phyloP scores from a whole-genome alignment of 495 filamentous ascomycete genomes.

The Xylaria sp. region DNA sequence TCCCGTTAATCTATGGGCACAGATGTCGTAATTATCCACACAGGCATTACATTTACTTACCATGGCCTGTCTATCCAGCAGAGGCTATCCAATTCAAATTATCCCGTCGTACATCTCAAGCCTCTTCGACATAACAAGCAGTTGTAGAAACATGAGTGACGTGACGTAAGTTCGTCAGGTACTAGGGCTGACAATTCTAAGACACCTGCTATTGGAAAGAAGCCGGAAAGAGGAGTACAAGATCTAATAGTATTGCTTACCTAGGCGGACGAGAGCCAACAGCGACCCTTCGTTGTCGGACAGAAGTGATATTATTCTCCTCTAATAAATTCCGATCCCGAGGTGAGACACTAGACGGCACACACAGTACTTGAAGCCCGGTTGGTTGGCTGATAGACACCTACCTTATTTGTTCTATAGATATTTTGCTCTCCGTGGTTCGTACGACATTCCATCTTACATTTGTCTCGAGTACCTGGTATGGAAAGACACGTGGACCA shows the following conservation, averaged over 20 bases:
- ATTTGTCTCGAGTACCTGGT: background rate
- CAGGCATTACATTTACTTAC: background rate
- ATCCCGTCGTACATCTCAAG: background rate
- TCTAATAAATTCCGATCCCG: background rate
- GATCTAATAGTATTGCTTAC: conserved; percentile 6
- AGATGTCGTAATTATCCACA: background rate
- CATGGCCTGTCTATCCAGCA: background rate
- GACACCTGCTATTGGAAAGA: background rate
- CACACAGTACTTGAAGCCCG: background rate
- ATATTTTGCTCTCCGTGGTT: background rate
- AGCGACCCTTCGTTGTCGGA: background rate
- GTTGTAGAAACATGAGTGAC: background rate
- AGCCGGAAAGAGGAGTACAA: background rate
- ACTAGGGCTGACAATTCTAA: background rate
- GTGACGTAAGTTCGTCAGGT: background rate
- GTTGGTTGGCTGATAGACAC: background rate
- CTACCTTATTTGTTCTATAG: background rate
- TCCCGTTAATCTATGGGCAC: background rate
- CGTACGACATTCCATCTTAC: background rate
- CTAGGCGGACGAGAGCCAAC: background rate
- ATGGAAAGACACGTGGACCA: background rate
- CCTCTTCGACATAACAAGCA: conserved; percentile 1
- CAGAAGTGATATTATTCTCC: background rate
- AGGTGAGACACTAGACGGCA: background rate
- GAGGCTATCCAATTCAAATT: background rate